Base-by-base conservation (phyloP, 371 early-diverging fungal genomes). In the Mortierella sp. region DNA sequence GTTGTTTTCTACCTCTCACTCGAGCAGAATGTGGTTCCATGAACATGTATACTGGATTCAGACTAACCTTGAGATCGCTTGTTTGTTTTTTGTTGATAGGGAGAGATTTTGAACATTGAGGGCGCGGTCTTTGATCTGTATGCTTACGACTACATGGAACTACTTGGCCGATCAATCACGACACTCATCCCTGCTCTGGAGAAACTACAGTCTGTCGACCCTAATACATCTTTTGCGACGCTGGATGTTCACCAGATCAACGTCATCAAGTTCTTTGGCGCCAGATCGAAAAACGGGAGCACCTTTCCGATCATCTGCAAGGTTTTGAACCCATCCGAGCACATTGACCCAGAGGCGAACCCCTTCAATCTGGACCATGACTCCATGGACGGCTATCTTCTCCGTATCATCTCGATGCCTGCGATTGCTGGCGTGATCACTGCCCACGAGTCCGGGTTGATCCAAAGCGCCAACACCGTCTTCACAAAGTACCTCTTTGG, bases 401-500 rank as follows among this genome's bases (percentile, higher is more conserved):
- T 92, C 58, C 89, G 89, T 19, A 88, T 93, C 55, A 92, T 92
- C 47, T 90, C 91, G 14, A 92, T 93, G 75, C 92, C 93, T 58
- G 88, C 91, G 1, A 91, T 93, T 66, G 91, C 93, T 34, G 93
- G 94, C 31, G 90, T 94, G 37, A 87, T 94, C 76, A 93, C 92
- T 24, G 74, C 89, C 9, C 87, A 88, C 29, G 79, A 77, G 37
- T 80, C 86, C 41, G 92, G 93, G 10, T 76, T 85, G 52, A 90
- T 93, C 65, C 91, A 91, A 55, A 88, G 91, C 19, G 90, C 91
- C 81, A 92, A 92, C 77, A 85, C 90, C 34, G 90, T 88, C 10
- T 92, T 94, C 84, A 89, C 89, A 31, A 89, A 90, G 82, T 94
- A 91, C 71, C 85, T 94, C 52, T 93, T 94, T 86, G 93, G 93